Evolutionary conservation across 2,329 filamentous ascomycete species (phyloP), one percentile per base, ranked within the genome.

Genomic region (Thermomyces lanuginosus): DNA sequence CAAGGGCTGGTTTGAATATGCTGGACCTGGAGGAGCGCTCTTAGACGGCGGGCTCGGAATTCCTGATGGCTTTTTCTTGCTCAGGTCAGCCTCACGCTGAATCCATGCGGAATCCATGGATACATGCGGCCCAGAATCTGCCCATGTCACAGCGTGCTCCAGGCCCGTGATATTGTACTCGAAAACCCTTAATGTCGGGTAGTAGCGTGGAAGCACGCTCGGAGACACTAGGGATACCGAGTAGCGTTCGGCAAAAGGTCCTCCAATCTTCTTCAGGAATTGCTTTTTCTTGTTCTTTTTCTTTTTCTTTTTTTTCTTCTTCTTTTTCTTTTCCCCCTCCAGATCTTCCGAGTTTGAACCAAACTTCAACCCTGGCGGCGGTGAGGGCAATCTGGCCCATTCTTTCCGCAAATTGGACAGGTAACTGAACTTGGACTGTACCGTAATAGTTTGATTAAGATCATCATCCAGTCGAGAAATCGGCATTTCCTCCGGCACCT

Each of bases 141-240:
- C 40, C 39, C 44, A 48, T 1, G 60, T 51, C 1, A 55, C 44
- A 0, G 49, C 40, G 27, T 69, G 43, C 36, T 82, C 76, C 3
- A 92, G 49, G 0, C 82, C 81, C 0, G 64, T 79, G 29, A 81
- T 81, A 48, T 98, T 95, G 61, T 95, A 98, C 44, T 92, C 81
- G 37, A 86, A 63, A n/a, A 98, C 66, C n/a, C 84, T 71, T 16
- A 93, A 54, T 1, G 79, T 83, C 0, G 86, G 89, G 37, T 84
- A 89, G 51, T 82, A 92, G 45, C 89, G 93, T 5, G 86, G 89
- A 6, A 95, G 80, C 19, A 98, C 61, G 45, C 84, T 95, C 0
- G 86, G 80, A 24, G 76, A 70, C 30, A 95, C 75, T 14, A 89
- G 60, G 0, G 79, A 75, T 4, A 92, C 53, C 28, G 83, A 76